A percentile compares a stretch with the other conserved stretches of the same genome.
Conservation (phyloP, 768 basidiomycete genomes). For the Brasilioporus rufonigricans region DNA sequence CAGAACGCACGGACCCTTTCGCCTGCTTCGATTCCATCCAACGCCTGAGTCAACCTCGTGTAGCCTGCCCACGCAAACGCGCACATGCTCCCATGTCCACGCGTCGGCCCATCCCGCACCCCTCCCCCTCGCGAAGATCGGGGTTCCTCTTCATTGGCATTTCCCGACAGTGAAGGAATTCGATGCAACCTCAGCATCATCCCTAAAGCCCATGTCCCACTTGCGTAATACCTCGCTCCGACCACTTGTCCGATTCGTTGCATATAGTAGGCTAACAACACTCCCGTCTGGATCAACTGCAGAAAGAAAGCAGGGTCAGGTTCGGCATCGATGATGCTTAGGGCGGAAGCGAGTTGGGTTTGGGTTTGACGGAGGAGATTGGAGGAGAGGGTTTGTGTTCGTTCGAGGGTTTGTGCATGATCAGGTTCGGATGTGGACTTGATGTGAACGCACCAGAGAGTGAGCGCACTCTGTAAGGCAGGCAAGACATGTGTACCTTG, state of each 20-base stretch:
- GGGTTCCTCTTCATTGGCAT: not conserved
- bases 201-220: conserved; percentile 45
- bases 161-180: not conserved
- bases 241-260: conserved; percentile 56
- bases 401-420: conserved; percentile 28
- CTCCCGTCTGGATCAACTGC: conserved; percentile 57
- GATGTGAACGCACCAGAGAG: conserved; percentile 55
- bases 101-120: not conserved
- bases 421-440: conserved; percentile 35
- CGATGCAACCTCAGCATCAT: conserved; percentile 48
- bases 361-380: conserved; percentile 49
- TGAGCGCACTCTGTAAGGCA: conserved; percentile 47
- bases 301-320: conserved; percentile 40
- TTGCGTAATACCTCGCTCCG: conserved; percentile 58
- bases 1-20: conserved; percentile 42
- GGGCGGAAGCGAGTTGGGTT: conserved; percentile 42
- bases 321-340: conserved; percentile 38
- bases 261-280: conserved; percentile 67
- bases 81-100: not conserved
- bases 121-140: conserved; percentile 5
- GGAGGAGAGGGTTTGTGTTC: not conserved
- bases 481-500: conserved; percentile 42
- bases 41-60: conserved; percentile 28
- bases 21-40: conserved; percentile 34
- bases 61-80: conserved; percentile 10